Percentiles rank a stretch among this genome's conserved stretches.
These are phyloP conservation scores for Tolypocladium inflatum DNA, from an alignment of 2,329 filamentous ascomycete genomes.

Conservation along the genomic window DNA sequence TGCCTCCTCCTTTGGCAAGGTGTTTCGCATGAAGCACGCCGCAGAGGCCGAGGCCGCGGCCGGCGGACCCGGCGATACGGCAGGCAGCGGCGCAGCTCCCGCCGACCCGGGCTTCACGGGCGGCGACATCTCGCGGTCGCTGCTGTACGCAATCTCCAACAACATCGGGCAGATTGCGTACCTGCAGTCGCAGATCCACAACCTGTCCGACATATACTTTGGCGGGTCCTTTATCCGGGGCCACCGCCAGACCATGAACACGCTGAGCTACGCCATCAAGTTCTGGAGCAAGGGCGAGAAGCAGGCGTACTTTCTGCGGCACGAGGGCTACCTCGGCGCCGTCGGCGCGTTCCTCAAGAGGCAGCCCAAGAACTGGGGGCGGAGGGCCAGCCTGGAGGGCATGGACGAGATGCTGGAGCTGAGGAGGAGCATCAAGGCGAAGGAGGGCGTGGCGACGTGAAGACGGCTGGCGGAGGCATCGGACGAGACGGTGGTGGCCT, in stretches of 20 bases:
- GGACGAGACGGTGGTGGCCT: too few relatives aligned
- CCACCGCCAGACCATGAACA: conserved; percentile 96
- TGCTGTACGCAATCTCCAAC: conserved; percentile 93
- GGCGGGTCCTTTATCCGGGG: conserved; percentile 94
- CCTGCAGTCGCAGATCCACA: conserved; percentile 92
- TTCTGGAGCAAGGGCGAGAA: conserved; percentile 95
- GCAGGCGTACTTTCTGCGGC: conserved; percentile 89
- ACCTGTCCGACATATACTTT: conserved; percentile 89
- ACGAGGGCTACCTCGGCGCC: conserved; percentile 90
- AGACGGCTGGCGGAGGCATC: not conserved
- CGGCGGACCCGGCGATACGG: conserved; percentile 57
- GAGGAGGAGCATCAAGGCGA: conserved; percentile 11
- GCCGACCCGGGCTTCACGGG: conserved; percentile 51
- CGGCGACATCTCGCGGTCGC: conserved; percentile 80
- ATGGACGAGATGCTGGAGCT: conserved; percentile 22
- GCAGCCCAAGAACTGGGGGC: conserved; percentile 84
- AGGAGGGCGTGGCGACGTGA: conserved; percentile 1
- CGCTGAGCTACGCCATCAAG: conserved; percentile 88
- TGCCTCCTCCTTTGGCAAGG: conserved; percentile 92
- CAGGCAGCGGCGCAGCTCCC: conserved; percentile 31
- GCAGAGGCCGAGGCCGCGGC: conserved; percentile 74
- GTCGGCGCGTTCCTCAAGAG: conserved; percentile 91
- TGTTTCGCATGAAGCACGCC: conserved; percentile 83
- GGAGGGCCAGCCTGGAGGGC: conserved; percentile 65
- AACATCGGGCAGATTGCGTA: conserved; percentile 98